These are phyloP conservation scores for Suhomyces pyralidae DNA, from an alignment of 805 yeast species.

Conservation along the genomic window DNA sequence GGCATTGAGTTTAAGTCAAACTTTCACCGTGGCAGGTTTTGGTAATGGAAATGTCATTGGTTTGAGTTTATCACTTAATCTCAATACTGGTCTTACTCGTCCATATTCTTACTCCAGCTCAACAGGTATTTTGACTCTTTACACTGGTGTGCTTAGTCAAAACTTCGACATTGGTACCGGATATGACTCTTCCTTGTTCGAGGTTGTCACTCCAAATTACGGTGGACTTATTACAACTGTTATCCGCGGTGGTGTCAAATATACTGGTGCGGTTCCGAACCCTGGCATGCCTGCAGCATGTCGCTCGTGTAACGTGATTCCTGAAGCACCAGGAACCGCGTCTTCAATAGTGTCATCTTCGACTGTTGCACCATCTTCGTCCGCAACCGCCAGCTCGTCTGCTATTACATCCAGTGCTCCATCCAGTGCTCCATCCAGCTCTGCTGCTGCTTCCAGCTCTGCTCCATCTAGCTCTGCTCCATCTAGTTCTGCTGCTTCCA, in stretches of 20 bases:
- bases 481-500: not conserved
- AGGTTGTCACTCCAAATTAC: constrained; percentile 1
- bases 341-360: not conserved
- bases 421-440: not conserved
- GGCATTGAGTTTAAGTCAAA: constrained; percentile 17
- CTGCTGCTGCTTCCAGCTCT: not conserved
- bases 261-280: constrained; percentile 10
- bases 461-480: not conserved
- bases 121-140: constrained; percentile 22
- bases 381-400: not conserved
- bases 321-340: not conserved
- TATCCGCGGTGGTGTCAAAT: constrained; percentile 8
- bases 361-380: not conserved
- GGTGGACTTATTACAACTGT: constrained; percentile 6
- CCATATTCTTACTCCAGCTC: constrained; percentile 6
- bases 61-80: constrained; percentile 12
- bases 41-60: constrained; percentile 29
- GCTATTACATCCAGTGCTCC: not conserved
- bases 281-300: constrained; percentile 7
- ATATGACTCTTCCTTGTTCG: constrained; percentile 4
- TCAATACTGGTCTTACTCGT: not conserved
- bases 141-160: constrained; percentile 5
- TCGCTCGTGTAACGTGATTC: not conserved
- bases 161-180: constrained; percentile 10
- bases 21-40: constrained; percentile 24